A percentile compares a stretch with the other conserved stretches of the same genome.
These are phyloP conservation scores for Metarhizium anisopliae DNA, from an alignment of 2,329 filamentous ascomycete species.

Conservation along the genomic window DNA sequence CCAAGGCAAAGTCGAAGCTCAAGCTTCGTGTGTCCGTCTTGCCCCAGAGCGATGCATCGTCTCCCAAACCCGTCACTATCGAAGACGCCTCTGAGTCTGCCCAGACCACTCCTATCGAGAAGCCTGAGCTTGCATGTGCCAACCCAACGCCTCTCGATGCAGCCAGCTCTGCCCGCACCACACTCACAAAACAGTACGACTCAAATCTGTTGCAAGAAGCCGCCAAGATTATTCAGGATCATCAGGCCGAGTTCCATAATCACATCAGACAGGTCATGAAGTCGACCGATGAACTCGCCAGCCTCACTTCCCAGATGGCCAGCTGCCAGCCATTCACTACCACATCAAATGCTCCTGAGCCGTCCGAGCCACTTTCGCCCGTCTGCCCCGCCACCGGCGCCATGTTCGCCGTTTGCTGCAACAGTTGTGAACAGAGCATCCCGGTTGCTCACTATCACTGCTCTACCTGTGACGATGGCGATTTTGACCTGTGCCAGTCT, in stretches of 20 bases:
- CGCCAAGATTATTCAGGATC: conserved; percentile 14
- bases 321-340: conserved; percentile 1
- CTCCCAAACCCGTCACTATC: conserved; percentile 35
- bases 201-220: conserved; percentile 17
- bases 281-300: conserved; percentile 9
- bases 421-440: conserved; percentile 73
- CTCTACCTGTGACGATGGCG: conserved; percentile 82
- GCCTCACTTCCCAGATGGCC: conserved; percentile 4
- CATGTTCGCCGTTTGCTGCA: conserved; percentile 82
- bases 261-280: conserved; percentile 19
- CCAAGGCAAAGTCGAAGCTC: conserved; percentile 96
- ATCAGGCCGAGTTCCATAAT: conserved; percentile 17
- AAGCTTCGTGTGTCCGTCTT: conserved; percentile 64
- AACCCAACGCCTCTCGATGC: conserved; percentile 10
- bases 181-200: conserved; percentile 19
- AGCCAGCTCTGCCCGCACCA: conserved; percentile 8
- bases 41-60: conserved; percentile 20
- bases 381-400: background rate
- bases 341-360: background rate
- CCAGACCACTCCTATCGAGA: conserved; percentile 15
- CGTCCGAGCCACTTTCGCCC: background rate
- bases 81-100: conserved; percentile 39
- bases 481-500: conserved; percentile 81
- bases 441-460: conserved; percentile 87
- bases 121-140: background rate